A percentile compares a stretch with the other conserved stretches of the same genome.
phyloP scores from a whole-genome alignment of 495 filamentous ascomycete genomes.

The Aspergillus heteromorphus region DNA sequence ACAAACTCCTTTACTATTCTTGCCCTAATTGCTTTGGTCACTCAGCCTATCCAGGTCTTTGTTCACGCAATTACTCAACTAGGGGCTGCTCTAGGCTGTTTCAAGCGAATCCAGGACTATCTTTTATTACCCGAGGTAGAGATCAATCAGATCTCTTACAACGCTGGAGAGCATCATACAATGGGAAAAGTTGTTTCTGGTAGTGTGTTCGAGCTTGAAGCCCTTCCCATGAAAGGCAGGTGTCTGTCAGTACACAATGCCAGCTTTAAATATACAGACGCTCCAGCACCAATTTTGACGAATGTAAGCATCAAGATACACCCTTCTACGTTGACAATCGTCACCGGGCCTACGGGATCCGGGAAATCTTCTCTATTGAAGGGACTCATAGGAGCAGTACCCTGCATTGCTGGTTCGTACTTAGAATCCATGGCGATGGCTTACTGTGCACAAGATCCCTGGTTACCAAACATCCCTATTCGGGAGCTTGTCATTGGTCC shows the following conservation, averaged over 20 bases:
- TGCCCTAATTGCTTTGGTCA: neutral
- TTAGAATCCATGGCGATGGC: neutral
- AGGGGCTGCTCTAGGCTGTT: neutral
- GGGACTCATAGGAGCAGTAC: neutral
- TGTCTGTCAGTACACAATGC: neutral
- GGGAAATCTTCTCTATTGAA: neutral
- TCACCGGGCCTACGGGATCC: neutral
- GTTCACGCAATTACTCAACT: neutral
- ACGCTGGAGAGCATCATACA: neutral
- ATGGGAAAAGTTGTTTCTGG: neutral
- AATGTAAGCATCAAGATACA: neutral
- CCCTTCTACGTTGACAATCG: neutral
- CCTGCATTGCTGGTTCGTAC: neutral
- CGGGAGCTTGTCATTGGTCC: neutral
- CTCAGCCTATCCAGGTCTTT: neutral
- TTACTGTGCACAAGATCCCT: neutral
- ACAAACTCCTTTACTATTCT: neutral
- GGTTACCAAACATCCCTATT: neutral
- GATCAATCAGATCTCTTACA: neutral
- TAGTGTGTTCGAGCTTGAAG: neutral
- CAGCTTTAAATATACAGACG: neutral
- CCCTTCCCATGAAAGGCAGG: neutral
- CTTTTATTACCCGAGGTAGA: neutral
- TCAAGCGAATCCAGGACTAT: neutral
- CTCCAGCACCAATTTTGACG: neutral